These are phyloP conservation scores for Rhododendron simsii DNA, from an alignment of 148 eudicot genomes.

Conservation along the genomic window DNA sequence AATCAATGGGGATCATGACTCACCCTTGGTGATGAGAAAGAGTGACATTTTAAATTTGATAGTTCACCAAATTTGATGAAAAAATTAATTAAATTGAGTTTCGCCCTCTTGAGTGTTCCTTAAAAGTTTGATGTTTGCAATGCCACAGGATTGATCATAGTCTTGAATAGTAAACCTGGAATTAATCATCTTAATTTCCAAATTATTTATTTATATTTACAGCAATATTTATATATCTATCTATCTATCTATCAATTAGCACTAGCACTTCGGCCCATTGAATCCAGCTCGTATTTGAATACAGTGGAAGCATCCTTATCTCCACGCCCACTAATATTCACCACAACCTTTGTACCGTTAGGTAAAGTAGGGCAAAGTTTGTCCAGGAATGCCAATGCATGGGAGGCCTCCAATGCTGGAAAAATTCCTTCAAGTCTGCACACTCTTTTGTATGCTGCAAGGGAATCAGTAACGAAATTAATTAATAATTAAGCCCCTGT, in stretches of 20 bases:
- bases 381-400: slow-evolving; percentile 64
- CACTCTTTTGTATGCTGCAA: slow-evolving; percentile 55
- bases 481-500: not conserved
- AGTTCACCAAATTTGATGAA: no score
- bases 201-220: no score
- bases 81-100: no score
- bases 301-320: slow-evolving; percentile 60
- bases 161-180: no score
- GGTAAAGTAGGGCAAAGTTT: slow-evolving; percentile 58
- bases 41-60: no score
- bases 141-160: no score
- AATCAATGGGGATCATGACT: no score
- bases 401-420: slow-evolving; percentile 76
- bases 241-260: not conserved
- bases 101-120: no score
- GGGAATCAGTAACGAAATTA: not conserved
- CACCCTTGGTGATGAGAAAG: no score
- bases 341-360: slow-evolving; percentile 55
- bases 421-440: slow-evolving; percentile 72
- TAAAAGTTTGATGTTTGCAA: no score
- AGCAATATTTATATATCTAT: no score
- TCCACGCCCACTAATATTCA: slow-evolving; percentile 63
- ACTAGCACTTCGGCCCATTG: not conserved
- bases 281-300: slow-evolving; percentile 1
- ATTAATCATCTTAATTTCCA: no score